A percentile compares a stretch with the other conserved stretches of the same genome.
phyloP scores from a whole-genome alignment of 768 basidiomycete genomes.

The Termitomyces eurrhizus region DNA sequence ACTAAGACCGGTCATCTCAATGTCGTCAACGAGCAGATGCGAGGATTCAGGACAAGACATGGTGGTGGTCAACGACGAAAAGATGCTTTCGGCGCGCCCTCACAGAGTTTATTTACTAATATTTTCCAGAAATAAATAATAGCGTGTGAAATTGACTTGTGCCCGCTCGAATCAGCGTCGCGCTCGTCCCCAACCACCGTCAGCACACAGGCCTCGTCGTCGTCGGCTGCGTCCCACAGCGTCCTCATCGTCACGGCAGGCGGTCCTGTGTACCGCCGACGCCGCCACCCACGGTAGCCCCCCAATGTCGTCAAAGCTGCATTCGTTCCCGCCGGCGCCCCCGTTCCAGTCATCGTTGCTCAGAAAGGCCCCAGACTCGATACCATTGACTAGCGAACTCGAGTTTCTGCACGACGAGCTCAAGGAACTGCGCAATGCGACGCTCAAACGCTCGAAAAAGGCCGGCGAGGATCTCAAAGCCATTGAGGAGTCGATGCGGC shows the following conservation, averaged over 20 bases:
- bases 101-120: conserved; percentile 12
- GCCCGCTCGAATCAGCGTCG: conserved; percentile 27
- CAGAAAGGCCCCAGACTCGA: conserved; percentile 57
- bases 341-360: conserved; percentile 56
- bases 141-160: conserved; percentile 18
- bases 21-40: conserved; percentile 24
- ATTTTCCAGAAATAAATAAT: conserved; percentile 13
- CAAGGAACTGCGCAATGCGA: conserved; percentile 43
- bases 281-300: conserved; percentile 13
- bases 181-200: conserved; percentile 8
- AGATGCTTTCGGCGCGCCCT: no score
- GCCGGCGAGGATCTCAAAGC: conserved; percentile 71
- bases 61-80: conserved; percentile 5
- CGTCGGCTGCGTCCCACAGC: not conserved
- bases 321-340: conserved; percentile 44
- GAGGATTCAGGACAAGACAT: conserved; percentile 28
- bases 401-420: conserved; percentile 64
- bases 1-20: conserved; percentile 32
- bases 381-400: conserved; percentile 74
- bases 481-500: conserved; percentile 73
- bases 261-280: conserved; percentile 1
- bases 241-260: not conserved
- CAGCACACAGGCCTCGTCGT: not conserved
- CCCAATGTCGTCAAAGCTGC: conserved; percentile 61
- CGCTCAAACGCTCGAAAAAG: conserved; percentile 65